These are phyloP conservation scores for Irpex rosettiformis DNA, from an alignment of 1,284 basidiomycete species.

Conservation along the genomic window DNA sequence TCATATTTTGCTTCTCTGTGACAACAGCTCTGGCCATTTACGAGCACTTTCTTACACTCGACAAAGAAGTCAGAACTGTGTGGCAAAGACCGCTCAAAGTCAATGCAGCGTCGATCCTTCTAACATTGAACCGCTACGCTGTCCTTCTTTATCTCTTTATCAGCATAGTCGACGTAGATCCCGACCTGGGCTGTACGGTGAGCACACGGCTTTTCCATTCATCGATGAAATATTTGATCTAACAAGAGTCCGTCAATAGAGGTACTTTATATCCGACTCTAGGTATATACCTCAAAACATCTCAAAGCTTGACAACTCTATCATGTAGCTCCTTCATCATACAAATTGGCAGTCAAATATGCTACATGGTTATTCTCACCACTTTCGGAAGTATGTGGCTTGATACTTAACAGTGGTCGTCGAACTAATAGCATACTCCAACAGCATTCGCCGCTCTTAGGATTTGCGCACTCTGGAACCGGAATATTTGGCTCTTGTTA, in stretches of 20 bases:
- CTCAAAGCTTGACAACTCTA: too few species aligned
- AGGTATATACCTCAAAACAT: too few species aligned
- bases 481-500: background rate
- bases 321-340: too few species aligned
- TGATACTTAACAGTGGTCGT: background rate
- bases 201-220: background rate
- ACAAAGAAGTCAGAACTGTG: background rate
- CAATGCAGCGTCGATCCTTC: background rate
- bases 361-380: background rate
- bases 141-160: background rate
- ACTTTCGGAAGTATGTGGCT: background rate
- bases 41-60: background rate
- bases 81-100: background rate
- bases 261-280: too few species aligned
- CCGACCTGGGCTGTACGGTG: background rate
- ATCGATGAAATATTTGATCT: too few species aligned
- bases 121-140: background rate
- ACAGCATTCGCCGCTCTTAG: conserved; percentile 6
- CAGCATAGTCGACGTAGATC: background rate
- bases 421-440: background rate
- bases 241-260: too few species aligned
- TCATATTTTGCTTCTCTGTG: background rate
- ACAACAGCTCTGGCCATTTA: background rate
- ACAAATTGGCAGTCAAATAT: background rate
- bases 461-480: conserved; percentile 4